These are phyloP conservation scores for Helotiales sp. DNA, from an alignment of 2,329 filamentous ascomycete genomes.

Conservation along the genomic window DNA sequence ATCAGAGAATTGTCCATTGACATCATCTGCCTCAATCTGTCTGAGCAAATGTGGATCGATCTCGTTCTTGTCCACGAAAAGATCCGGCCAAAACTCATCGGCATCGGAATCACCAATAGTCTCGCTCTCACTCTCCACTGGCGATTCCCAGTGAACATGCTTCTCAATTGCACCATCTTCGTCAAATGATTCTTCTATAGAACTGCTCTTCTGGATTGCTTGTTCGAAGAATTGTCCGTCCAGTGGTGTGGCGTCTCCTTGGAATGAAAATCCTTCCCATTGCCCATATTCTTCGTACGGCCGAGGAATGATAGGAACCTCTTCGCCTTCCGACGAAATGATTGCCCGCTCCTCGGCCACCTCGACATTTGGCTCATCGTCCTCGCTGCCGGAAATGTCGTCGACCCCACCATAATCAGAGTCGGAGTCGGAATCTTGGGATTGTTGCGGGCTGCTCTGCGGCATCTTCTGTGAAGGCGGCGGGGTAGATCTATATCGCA, in stretches of 20 bases:
- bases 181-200: slow-evolving; percentile 14
- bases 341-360: slow-evolving; percentile 80
- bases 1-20: slow-evolving; percentile 46
- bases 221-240: slow-evolving; percentile 45
- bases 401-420: slow-evolving; percentile 75
- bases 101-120: slow-evolving; percentile 65
- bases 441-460: slow-evolving; percentile 17
- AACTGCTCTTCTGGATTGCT: slow-evolving; percentile 16
- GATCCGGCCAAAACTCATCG: slow-evolving; percentile 73
- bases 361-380: slow-evolving; percentile 79
- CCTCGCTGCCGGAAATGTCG: slow-evolving; percentile 78
- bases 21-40: slow-evolving; percentile 73
- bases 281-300: slow-evolving; percentile 48
- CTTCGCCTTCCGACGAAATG: slow-evolving; percentile 54
- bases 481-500: slow-evolving; percentile 54
- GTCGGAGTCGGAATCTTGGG: slow-evolving; percentile 64
- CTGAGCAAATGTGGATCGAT: slow-evolving; percentile 74
- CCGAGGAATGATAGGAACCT: slow-evolving; percentile 45
- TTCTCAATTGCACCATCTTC: slow-evolving; percentile 15
- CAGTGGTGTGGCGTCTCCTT: slow-evolving; percentile 38
- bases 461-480: slow-evolving; percentile 40
- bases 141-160: slow-evolving; percentile 77
- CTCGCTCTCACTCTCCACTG: slow-evolving; percentile 70
- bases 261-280: slow-evolving; percentile 61
- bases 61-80: slow-evolving; percentile 77